Percentiles rank a stretch among this genome's conserved stretches.
Evolutionary conservation across 257 asterid species (phyloP).

Genomic region (Mentha longifolia): DNA sequence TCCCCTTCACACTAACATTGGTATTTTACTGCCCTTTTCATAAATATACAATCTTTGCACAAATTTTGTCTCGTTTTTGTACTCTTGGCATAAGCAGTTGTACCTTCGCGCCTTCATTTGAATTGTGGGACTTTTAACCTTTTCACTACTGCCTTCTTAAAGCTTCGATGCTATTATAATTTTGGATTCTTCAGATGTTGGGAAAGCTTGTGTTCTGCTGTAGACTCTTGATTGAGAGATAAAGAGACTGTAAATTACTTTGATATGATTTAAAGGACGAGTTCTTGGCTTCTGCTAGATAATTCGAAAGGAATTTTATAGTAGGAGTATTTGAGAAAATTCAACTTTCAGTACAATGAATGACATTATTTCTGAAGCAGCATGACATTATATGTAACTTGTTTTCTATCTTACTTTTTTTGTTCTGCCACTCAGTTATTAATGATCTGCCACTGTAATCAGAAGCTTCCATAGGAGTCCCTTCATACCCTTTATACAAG

Average conservation of each 20-base stretch:
- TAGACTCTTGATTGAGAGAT: no score
- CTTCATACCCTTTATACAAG: constrained; percentile 75
- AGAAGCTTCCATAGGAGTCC: constrained; percentile 59
- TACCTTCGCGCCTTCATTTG: constrained; percentile 7
- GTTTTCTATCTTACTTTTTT: background rate
- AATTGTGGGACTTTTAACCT: background rate
- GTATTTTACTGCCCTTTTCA: constrained; percentile 26
- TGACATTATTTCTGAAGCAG: constrained; percentile 4
- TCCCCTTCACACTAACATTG: constrained; percentile 22
- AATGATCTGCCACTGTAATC: constrained; percentile 30
- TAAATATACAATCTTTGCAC: background rate
- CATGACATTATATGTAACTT: background rate
- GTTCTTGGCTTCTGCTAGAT: no score
- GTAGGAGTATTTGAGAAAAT: background rate
- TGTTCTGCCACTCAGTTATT: background rate
- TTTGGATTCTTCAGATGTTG: background rate
- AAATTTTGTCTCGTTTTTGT: constrained; percentile 8
- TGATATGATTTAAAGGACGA: no score
- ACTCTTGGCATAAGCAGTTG: constrained; percentile 20
- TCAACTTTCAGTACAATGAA: background rate
- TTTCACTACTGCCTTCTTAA: background rate
- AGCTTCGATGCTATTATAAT: background rate
- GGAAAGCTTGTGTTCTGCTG: background rate
- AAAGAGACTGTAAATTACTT: no score
- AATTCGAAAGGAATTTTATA: background rate